Percentiles rank a stretch among this genome's conserved stretches.
phyloP scores from a whole-genome alignment of 1,139 yeast species.

The Suhomyces yuchorum region DNA sequence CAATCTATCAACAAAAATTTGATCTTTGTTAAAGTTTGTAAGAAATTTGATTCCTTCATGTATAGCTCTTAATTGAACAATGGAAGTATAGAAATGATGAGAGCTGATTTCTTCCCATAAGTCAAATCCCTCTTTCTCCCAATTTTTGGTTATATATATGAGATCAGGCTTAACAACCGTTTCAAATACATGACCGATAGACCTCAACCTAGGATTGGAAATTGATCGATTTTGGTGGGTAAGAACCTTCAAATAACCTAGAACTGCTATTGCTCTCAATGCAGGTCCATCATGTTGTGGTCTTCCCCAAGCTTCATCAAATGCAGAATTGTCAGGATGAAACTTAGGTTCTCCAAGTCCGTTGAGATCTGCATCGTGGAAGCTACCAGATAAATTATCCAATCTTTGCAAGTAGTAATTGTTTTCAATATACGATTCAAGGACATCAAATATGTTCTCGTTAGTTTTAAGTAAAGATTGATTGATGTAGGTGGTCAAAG shows the following conservation, averaged over 20 bases:
- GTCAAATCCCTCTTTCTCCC: conserved; percentile 75
- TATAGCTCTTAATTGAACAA: conserved; percentile 73
- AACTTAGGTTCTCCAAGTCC: conserved; percentile 94
- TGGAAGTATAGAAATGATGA: conserved; percentile 74
- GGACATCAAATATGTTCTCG: conserved; percentile 31
- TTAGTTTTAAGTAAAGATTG: conserved; percentile 31
- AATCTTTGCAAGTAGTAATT: conserved; percentile 62
- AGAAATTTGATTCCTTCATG: conserved; percentile 58
- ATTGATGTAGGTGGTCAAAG: conserved; percentile 57
- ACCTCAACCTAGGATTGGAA: conserved; percentile 25
- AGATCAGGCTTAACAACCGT: conserved; percentile 71
- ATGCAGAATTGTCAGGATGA: conserved; percentile 62
- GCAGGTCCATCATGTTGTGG: conserved; percentile 98
- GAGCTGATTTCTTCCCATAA: conserved; percentile 90
- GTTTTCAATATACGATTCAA: conserved; percentile 65
- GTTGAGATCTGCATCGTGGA: conserved; percentile 39
- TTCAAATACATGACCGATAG: conserved; percentile 43
- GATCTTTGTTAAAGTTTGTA: conserved; percentile 32
- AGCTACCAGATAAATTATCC: conserved; percentile 68
- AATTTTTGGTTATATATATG: conserved; percentile 58
- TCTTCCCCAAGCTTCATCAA: conserved; percentile 78
- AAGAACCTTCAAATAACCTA: conserved; percentile 54
- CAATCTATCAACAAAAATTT: conserved; percentile 25
- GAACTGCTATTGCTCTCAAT: conserved; percentile 65
- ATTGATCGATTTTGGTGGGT: conserved; percentile 30